Evolutionary conservation across 495 filamentous ascomycete species (phyloP).

Genomic region (Lepidopterella palustris): DNA sequence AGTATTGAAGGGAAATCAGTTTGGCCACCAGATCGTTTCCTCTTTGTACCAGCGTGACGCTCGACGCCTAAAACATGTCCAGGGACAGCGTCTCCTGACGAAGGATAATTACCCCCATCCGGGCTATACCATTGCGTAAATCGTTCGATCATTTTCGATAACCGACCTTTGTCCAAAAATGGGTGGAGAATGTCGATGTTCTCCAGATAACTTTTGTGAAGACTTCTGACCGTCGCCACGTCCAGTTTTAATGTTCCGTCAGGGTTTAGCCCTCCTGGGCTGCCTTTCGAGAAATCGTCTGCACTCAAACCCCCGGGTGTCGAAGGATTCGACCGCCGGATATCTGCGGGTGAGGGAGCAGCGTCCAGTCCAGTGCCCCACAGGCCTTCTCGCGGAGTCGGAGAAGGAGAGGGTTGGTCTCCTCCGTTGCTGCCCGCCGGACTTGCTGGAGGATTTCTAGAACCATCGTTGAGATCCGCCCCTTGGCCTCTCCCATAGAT

Average conservation of each 20-base stretch:
- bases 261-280: constrained; percentile 47
- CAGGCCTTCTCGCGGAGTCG: constrained; percentile 13
- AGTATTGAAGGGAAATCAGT: constrained; percentile 11
- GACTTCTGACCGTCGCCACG: constrained; percentile 51
- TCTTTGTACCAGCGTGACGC: constrained; percentile 40
- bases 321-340: not conserved
- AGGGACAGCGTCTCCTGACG: constrained; percentile 21
- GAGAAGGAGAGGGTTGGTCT: constrained; percentile 8
- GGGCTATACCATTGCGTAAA: constrained; percentile 41
- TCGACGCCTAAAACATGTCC: not conserved
- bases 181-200: constrained; percentile 88
- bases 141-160: constrained; percentile 45
- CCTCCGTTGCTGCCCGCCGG: constrained; percentile 12
- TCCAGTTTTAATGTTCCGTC: constrained; percentile 62
- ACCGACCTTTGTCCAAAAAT: constrained; percentile 56
- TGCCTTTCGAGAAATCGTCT: not conserved
- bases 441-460: constrained; percentile 13
- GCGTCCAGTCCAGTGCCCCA: constrained; percentile 16
- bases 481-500: constrained; percentile 25
- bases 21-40: constrained; percentile 45
- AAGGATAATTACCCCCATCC: constrained; percentile 17
- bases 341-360: not conserved
- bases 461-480: constrained; percentile 12
- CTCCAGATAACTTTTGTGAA: constrained; percentile 64
- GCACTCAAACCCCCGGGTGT: not conserved